Conservation (phyloP, 2,329 filamentous ascomycete genomes). For the Curvularia lunata region DNA sequence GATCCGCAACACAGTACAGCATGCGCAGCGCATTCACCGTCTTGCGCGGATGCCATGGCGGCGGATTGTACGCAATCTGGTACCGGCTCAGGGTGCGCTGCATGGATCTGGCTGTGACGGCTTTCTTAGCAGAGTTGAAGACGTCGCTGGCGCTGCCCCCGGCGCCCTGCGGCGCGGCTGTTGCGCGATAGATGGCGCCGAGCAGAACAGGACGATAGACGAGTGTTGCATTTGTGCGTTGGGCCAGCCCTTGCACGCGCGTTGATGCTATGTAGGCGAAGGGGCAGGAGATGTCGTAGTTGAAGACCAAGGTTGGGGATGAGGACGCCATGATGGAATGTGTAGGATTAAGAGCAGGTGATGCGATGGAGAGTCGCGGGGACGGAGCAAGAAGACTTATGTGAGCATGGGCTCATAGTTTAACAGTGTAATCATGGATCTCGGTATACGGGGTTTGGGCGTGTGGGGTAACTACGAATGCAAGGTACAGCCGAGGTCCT, state of each 20-base stretch:
- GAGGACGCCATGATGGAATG: conserved; percentile 15
- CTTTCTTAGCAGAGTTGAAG: conserved; percentile 45
- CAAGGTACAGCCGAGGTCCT: conserved; percentile 14
- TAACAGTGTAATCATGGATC: background rate
- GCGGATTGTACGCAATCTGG: conserved; percentile 39
- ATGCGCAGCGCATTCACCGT: conserved; percentile 43
- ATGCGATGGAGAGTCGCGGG: background rate
- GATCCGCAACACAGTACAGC: conserved; percentile 31
- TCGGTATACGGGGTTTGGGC: conserved; percentile 8
- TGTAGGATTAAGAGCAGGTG: background rate
- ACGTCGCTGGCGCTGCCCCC: conserved; percentile 45
- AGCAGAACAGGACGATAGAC: conserved; percentile 42
- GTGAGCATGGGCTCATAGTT: background rate
- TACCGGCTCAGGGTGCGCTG: conserved; percentile 40
- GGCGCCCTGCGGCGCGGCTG: conserved; percentile 46
- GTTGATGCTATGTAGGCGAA: conserved; percentile 50
- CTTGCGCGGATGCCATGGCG: conserved; percentile 42
- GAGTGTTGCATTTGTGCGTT: conserved; percentile 33
- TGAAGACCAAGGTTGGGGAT: conserved; percentile 31
- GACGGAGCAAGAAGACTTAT: background rate
- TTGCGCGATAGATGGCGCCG: conserved; percentile 46
- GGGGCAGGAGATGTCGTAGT: conserved; percentile 47
- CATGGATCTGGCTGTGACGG: conserved; percentile 37
- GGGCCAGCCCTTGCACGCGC: conserved; percentile 38
- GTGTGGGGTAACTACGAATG: conserved; percentile 9